These are phyloP conservation scores for Tetrahymena thermophila DNA, from an alignment of 73 alveolate species.

Conservation along the genomic window DNA sequence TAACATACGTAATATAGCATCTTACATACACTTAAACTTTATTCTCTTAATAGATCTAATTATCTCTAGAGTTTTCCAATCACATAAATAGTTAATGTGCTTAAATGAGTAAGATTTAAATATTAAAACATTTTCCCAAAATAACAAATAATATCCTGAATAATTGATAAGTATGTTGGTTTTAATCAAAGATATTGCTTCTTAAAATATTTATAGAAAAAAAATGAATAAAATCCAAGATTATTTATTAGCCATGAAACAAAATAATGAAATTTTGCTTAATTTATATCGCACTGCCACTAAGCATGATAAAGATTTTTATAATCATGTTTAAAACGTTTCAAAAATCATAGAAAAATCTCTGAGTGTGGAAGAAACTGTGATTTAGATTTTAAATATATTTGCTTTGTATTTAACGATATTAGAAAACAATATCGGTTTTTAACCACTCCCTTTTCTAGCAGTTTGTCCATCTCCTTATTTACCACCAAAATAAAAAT, in stretches of 20 bases:
- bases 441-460: not conserved
- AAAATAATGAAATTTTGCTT: not conserved
- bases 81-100: not conserved
- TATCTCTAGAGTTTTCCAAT: not conserved
- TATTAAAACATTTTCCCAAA: not conserved
- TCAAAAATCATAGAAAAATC: not conserved
- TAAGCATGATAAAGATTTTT: not conserved
- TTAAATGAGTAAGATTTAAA: not conserved
- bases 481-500: not conserved
- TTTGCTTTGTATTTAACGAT: not conserved
- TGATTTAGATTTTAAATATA: not conserved
- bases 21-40: not conserved
- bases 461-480: not conserved
- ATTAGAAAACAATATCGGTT: not conserved
- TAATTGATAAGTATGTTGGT: not conserved
- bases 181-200: not conserved
- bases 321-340: not conserved
- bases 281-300: not conserved
- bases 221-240: not conserved
- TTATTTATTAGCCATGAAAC: not conserved
- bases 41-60: not conserved
- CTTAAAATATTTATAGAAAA: not conserved
- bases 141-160: not conserved
- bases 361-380: not conserved
- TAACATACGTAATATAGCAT: not conserved